Conservation (phyloP, 805 yeast species). For the Starmerella geochares region DNA sequence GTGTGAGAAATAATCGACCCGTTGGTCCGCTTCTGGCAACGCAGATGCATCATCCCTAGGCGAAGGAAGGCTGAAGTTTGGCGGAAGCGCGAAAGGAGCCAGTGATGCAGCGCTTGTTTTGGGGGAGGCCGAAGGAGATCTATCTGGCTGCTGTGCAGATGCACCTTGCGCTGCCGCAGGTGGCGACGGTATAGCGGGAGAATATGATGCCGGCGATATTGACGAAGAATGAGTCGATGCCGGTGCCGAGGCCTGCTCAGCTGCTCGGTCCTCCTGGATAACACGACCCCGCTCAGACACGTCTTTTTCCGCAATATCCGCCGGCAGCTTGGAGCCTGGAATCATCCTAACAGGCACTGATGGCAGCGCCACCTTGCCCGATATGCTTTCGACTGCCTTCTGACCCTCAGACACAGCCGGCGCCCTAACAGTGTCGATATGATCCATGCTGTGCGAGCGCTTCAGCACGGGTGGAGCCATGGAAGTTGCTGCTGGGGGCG, state of each 20-base stretch:
- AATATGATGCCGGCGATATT: background rate
- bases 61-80: background rate
- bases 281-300: constrained; percentile 2
- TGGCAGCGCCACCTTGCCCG: constrained; percentile 17
- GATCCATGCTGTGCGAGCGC: constrained; percentile 19
- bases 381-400: constrained; percentile 19
- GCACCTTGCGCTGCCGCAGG: background rate
- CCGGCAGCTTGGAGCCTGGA: constrained; percentile 1
- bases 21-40: constrained; percentile 69
- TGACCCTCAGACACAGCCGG: constrained; percentile 17
- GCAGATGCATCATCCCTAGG: constrained; percentile 30
- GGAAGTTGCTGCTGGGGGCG: background rate
- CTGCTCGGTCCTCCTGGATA: background rate
- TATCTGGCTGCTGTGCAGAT: background rate
- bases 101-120: background rate
- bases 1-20: constrained; percentile 90
- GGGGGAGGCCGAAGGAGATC: background rate
- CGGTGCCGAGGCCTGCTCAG: background rate
- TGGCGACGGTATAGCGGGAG: background rate
- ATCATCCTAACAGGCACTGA: background rate
- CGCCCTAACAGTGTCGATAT: constrained; percentile 11
- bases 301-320: background rate
- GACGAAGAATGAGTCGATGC: background rate
- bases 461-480: constrained; percentile 8
- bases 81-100: background rate